Conservation (phyloP, 106 monocot genomes). For the Cymbidium sinense region DNA sequence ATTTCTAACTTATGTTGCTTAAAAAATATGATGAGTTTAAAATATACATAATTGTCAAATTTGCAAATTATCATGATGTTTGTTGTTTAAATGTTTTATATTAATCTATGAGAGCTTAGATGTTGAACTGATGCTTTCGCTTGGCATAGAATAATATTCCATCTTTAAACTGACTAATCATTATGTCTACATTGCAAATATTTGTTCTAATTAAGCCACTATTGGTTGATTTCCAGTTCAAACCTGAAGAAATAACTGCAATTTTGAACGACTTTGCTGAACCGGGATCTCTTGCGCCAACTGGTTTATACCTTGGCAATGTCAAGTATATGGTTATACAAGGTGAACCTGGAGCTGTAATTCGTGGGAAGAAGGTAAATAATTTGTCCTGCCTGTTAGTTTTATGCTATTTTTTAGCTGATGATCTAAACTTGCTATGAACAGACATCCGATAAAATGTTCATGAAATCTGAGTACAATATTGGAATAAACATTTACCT, state of each 20-base stretch:
- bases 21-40: too few species aligned
- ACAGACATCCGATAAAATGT: too few species aligned
- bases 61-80: too few species aligned
- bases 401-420: neutral
- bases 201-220: neutral
- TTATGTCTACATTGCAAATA: neutral
- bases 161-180: neutral
- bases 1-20: too few species aligned
- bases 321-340: conserved; percentile 49
- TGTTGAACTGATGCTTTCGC: too few species aligned
- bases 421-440: too few species aligned
- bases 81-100: too few species aligned
- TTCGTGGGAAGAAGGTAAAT: conserved; percentile 52
- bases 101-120: too few species aligned
- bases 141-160: neutral
- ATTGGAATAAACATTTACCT: too few species aligned
- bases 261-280: conserved; percentile 43
- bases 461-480: too few species aligned
- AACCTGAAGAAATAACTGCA: conserved; percentile 34
- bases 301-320: conserved; percentile 38
- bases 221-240: conserved; percentile 20
- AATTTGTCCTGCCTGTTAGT: neutral
- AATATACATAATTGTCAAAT: too few species aligned
- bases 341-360: conserved; percentile 44
- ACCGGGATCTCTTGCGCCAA: conserved; percentile 49